Evolutionary conservation across 108 stramenopile genomes (phyloP).

Genomic region (Cylindrotheca fusiformis): DNA sequence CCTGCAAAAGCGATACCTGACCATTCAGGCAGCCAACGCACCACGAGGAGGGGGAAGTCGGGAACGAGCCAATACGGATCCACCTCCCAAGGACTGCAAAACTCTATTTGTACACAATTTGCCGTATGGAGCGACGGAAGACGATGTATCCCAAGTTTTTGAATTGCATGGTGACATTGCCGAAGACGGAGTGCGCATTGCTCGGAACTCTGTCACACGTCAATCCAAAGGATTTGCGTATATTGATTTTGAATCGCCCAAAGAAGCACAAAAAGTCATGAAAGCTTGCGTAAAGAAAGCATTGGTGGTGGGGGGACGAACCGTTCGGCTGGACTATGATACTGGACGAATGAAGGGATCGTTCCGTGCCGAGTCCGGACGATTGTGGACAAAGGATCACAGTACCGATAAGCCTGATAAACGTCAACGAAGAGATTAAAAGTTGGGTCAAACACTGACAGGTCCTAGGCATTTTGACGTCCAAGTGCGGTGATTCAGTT

Average conservation of each 20-base stretch:
- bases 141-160: slow-evolving; percentile 69
- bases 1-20: slow-evolving; percentile 78
- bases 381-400: slow-evolving; percentile 60
- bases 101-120: slow-evolving; percentile 91
- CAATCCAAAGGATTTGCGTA: slow-evolving; percentile 82
- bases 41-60: slow-evolving; percentile 16
- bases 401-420: too few relatives aligned
- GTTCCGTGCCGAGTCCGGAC: slow-evolving; percentile 58
- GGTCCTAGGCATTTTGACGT: too few relatives aligned
- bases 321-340: slow-evolving; percentile 73
- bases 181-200: slow-evolving; percentile 60
- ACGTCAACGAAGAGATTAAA: too few relatives aligned
- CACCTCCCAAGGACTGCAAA: slow-evolving; percentile 53
- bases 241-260: slow-evolving; percentile 64
- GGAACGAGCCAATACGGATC: slow-evolving; percentile 7
- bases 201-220: slow-evolving; percentile 50
- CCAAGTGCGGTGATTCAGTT: too few relatives aligned
- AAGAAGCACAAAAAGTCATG: slow-evolving; percentile 63
- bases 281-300: slow-evolving; percentile 17
- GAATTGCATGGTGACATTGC: slow-evolving; percentile 33
- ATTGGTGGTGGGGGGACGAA: slow-evolving; percentile 47
- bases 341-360: slow-evolving; percentile 75
- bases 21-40: slow-evolving; percentile 67
- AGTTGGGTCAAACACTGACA: too few relatives aligned
- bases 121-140: slow-evolving; percentile 86